Percentiles rank a stretch among this genome's conserved stretches.
phyloP scores from a whole-genome alignment of 306 rosid species.

The Ziziphus jujuba region DNA sequence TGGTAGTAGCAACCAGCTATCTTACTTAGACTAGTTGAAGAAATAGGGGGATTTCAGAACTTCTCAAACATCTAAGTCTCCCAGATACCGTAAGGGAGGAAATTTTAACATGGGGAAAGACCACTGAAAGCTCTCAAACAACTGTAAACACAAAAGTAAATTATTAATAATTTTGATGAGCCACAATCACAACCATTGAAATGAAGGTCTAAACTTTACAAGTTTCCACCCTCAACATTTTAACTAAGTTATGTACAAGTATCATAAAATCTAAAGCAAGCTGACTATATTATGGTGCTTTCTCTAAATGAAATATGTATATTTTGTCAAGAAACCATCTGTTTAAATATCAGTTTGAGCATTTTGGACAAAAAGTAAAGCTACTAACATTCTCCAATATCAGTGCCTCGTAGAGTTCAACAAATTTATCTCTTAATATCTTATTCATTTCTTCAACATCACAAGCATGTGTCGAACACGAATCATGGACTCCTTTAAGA shows the following conservation, averaged over 20 bases:
- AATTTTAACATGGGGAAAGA: conserved; percentile 63
- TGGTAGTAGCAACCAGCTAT: conserved; percentile 24
- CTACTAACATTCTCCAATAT: conserved; percentile 77
- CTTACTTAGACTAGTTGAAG: conserved; percentile 58
- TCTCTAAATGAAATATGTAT: too few species aligned
- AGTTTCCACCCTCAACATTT: too few species aligned
- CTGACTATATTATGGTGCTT: too few species aligned
- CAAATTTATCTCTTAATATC: conserved; percentile 84
- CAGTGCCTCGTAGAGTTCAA: conserved; percentile 83
- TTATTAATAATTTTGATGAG: conserved; percentile 14
- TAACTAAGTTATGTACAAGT: too few species aligned
- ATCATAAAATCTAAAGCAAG: not conserved
- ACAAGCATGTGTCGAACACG: conserved; percentile 97
- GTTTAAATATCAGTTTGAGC: too few species aligned
- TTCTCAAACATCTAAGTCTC: conserved; percentile 77
- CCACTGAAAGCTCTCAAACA: conserved; percentile 65
- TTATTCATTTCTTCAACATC: conserved; percentile 86
- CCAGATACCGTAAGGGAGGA: conserved; percentile 78
- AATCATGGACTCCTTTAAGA: conserved; percentile 92
- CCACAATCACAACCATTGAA: not conserved
- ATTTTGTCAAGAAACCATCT: too few species aligned
- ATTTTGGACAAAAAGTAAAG: conserved; percentile 17
- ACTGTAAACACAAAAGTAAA: conserved; percentile 40
- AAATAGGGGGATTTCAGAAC: conserved; percentile 74
- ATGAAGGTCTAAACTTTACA: not conserved